These are phyloP conservation scores for Lyophyllum atratum DNA, from an alignment of 768 basidiomycete genomes.

Conservation along the genomic window DNA sequence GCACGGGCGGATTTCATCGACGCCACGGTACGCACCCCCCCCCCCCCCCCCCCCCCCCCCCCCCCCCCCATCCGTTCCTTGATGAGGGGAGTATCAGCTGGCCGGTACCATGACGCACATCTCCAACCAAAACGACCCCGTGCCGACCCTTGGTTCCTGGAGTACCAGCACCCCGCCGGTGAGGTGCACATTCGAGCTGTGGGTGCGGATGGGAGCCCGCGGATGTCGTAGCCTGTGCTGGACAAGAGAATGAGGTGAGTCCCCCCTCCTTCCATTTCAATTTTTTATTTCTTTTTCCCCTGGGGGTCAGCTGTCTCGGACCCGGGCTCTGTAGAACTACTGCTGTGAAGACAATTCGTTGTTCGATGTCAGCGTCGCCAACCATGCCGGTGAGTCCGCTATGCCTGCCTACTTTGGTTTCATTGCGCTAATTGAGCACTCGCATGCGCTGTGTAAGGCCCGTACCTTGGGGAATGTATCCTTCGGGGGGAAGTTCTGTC, in stretches of 20 bases:
- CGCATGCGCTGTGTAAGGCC: conserved; percentile 24
- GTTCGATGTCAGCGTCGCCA: conserved; percentile 17
- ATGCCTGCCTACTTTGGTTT: not conserved
- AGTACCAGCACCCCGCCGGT: conserved; percentile 38
- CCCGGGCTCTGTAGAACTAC: conserved; percentile 21
- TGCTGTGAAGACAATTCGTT: conserved; percentile 25
- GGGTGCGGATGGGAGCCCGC: conserved; percentile 26
- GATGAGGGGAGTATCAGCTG: conserved; percentile 12
- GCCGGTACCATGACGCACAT: conserved; percentile 30
- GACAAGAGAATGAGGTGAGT: conserved; percentile 38
- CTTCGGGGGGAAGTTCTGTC: conserved; percentile 22
- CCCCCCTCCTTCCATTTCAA: not conserved
- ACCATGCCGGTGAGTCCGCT: conserved; percentile 18
- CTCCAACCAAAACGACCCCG: conserved; percentile 44
- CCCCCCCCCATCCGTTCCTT: not conserved
- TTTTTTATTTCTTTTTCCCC: not conserved
- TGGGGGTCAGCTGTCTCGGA: not conserved
- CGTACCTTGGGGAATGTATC: conserved; percentile 30
- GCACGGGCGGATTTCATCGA: conserved; percentile 46
- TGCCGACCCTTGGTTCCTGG: conserved; percentile 36
- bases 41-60: not conserved
- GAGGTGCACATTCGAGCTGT: conserved; percentile 44
- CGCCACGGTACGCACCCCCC: conserved; percentile 27
- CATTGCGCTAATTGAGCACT: not conserved
- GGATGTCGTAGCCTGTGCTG: conserved; percentile 33